Evolutionary conservation across 345 rosid species (phyloP).

Genomic region (Boechera stricta): DNA sequence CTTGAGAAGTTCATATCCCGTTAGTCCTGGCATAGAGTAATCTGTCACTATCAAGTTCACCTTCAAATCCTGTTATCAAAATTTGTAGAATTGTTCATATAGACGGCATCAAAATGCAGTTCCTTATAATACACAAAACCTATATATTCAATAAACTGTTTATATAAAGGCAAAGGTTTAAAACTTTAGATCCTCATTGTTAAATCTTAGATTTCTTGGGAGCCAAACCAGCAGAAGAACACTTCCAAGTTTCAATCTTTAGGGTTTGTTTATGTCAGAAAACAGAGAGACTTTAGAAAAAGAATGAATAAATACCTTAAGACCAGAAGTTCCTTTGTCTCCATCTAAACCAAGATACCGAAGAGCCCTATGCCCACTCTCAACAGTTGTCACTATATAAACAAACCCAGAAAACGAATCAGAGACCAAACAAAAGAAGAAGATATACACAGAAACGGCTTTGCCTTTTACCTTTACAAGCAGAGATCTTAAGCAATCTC

Average conservation of each 20-base stretch:
- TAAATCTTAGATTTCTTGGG: conserved; percentile 22
- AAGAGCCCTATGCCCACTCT: conserved; percentile 75
- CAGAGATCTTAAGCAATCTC: conserved; percentile 70
- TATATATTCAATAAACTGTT: no score
- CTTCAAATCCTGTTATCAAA: conserved; percentile 63
- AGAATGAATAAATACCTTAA: conserved; percentile 52
- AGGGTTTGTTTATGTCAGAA: conserved; percentile 17
- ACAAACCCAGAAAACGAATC: conserved; percentile 5
- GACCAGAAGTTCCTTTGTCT: conserved; percentile 52
- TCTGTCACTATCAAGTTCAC: conserved; percentile 79
- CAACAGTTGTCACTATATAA: conserved; percentile 73
- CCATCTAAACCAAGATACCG: conserved; percentile 80
- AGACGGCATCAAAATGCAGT: neutral
- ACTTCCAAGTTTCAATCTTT: neutral
- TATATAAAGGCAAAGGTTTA: neutral
- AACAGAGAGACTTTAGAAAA: conserved; percentile 16
- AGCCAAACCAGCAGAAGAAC: conserved; percentile 24
- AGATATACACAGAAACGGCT: neutral
- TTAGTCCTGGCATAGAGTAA: conserved; percentile 86
- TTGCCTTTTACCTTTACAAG: conserved; percentile 70
- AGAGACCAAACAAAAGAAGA: conserved; percentile 17
- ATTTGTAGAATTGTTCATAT: neutral
- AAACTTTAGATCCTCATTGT: neutral
- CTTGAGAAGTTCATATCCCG: conserved; percentile 83
- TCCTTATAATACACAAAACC: neutral